phyloP scores from a whole-genome alignment of 106 monocot genomes.

The Posidonia australis region DNA sequence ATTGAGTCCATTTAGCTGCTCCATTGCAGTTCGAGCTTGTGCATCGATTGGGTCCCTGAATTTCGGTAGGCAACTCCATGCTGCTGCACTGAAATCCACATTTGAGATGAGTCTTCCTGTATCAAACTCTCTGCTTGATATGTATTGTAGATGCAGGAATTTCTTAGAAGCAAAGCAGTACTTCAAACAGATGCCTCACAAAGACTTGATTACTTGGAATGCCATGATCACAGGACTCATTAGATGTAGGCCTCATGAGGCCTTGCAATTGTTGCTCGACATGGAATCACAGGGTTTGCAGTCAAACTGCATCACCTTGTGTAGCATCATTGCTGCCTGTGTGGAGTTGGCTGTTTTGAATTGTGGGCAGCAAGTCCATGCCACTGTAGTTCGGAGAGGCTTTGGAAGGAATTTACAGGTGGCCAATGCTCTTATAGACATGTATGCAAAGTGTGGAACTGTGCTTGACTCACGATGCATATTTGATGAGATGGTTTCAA shows the following conservation, averaged over 20 bases:
- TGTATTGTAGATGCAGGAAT: constrained; percentile 53
- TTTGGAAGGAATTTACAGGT: constrained; percentile 27
- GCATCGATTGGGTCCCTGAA: constrained; percentile 13
- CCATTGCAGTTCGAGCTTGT: constrained; percentile 44
- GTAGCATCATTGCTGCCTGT: constrained; percentile 40
- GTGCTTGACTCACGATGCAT: constrained; percentile 25
- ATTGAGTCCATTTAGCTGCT: constrained; percentile 41
- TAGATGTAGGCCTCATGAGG: constrained; percentile 17
- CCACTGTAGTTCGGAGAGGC: constrained; percentile 29
- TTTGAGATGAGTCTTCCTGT: constrained; percentile 25
- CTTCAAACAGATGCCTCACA: constrained; percentile 38
- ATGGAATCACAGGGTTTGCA: constrained; percentile 22
- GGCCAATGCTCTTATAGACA: constrained; percentile 57
- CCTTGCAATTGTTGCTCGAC: constrained; percentile 18
- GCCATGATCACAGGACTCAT: constrained; percentile 41
- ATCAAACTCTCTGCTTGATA: constrained; percentile 45
- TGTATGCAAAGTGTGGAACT: constrained; percentile 77
- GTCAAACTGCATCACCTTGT: constrained; percentile 52
- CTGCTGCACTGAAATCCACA: constrained; percentile 22
- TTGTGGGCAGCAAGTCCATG: constrained; percentile 54
- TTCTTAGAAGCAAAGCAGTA: constrained; percentile 26
- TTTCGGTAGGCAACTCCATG: constrained; percentile 51
- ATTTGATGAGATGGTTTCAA: constrained; percentile 39
- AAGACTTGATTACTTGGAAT: constrained; percentile 69
- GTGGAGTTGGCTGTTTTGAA: constrained; percentile 28